These are phyloP conservation scores for Patellifolia procumbens DNA, from an alignment of 179 eudicot genomes.

Conservation along the genomic window DNA sequence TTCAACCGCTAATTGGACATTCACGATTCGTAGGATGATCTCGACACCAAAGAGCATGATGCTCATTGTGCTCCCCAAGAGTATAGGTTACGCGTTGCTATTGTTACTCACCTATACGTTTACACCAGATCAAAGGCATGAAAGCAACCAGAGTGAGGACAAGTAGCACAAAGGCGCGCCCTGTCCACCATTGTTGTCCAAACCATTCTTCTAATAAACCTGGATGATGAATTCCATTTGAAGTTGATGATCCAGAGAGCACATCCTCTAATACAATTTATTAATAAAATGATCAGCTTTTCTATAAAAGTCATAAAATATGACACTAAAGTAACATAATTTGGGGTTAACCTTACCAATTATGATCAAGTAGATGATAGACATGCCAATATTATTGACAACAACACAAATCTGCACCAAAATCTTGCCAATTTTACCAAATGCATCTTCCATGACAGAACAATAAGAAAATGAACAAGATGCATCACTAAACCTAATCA, in stretches of 20 bases:
- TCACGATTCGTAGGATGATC: too few relatives aligned
- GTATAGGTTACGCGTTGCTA: too few relatives aligned
- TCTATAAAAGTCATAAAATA: not conserved
- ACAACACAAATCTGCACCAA: constrained; percentile 40
- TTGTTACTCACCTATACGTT: constrained; percentile 18
- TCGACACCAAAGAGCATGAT: too few relatives aligned
- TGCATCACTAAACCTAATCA: constrained; percentile 38
- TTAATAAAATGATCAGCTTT: constrained; percentile 2
- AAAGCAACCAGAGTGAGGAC: constrained; percentile 6
- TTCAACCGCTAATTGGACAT: too few relatives aligned
- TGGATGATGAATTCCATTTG: constrained; percentile 13
- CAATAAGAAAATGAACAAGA: constrained; percentile 37
- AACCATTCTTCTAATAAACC: constrained; percentile 20
- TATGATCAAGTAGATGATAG: constrained; percentile 41
- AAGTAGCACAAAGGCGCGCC: constrained; percentile 12
- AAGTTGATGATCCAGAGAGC: constrained; percentile 22
- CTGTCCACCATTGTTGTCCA: constrained; percentile 26
- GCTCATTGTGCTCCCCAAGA: too few relatives aligned
- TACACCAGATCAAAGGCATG: constrained; percentile 13
- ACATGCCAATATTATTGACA: constrained; percentile 36
- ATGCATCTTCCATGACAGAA: constrained; percentile 43
- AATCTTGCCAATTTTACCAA: constrained; percentile 41
- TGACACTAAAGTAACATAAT: not conserved
- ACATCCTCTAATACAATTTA: constrained; percentile 15
- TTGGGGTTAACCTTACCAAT: constrained; percentile 29